These are phyloP conservation scores for Colletotrichum sp. DNA, from an alignment of 2,329 filamentous ascomycete species.

Conservation along the genomic window DNA sequence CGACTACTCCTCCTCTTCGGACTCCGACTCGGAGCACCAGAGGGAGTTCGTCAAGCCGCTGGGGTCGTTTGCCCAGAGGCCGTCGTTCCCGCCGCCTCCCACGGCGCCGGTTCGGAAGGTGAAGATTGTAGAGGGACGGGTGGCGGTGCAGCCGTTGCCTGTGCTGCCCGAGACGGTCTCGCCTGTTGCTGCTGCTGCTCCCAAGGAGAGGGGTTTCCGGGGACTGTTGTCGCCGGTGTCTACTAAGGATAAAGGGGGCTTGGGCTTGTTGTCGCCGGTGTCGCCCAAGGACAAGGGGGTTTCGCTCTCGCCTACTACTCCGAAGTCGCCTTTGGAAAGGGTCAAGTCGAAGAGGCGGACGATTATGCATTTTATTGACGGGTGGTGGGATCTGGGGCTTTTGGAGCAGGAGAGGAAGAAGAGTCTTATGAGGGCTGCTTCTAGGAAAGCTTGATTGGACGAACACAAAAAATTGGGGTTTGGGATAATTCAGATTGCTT, in stretches of 20 bases:
- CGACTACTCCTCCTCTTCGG: slow-evolving; percentile 34
- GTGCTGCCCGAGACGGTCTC: slow-evolving; percentile 13
- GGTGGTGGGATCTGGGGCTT: slow-evolving; percentile 60
- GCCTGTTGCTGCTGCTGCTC: slow-evolving; percentile 14
- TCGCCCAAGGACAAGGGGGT: slow-evolving; percentile 21
- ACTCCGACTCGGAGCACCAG: slow-evolving; percentile 24
- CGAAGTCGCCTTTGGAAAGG: neutral
- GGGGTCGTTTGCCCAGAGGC: slow-evolving; percentile 21
- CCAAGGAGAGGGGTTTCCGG: neutral
- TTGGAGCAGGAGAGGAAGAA: slow-evolving; percentile 51
- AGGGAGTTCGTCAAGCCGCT: slow-evolving; percentile 17
- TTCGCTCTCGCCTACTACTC: neutral
- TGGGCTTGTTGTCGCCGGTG: slow-evolving; percentile 24
- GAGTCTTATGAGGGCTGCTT: slow-evolving; percentile 26
- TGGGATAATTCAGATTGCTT: slow-evolving; percentile 1
- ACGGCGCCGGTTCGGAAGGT: slow-evolving; percentile 31
- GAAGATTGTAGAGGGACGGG: neutral
- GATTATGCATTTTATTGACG: slow-evolving; percentile 52
- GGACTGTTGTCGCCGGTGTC: slow-evolving; percentile 25
- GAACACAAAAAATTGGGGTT: neutral
- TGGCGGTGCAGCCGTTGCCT: slow-evolving; percentile 21
- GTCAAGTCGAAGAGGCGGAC: slow-evolving; percentile 48
- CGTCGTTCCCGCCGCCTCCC: slow-evolving; percentile 38
- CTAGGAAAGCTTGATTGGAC: neutral
- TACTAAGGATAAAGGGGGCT: slow-evolving; percentile 10